Evolutionary conservation across 495 filamentous ascomycete species (phyloP), one percentile per base, ranked within the genome.

Genomic region (Clohesyomyces aquaticus): DNA sequence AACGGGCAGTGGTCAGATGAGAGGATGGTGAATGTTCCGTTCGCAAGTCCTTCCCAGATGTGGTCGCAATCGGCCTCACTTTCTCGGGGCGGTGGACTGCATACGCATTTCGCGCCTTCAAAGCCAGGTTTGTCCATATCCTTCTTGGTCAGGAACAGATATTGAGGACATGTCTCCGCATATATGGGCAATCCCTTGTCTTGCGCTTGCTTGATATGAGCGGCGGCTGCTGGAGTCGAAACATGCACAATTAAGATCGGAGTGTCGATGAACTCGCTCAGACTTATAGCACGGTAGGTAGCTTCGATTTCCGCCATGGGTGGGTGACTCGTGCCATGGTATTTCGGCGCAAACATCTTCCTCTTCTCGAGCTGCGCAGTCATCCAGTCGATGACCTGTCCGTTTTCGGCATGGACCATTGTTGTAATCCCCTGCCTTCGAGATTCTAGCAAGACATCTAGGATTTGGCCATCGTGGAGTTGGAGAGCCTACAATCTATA

Each of bases 121-220:
- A 85, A 85, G 2, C 77, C 80, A 3, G 78, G 77, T 21, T 74
- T 72, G 53, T 79, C 76, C 22, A 85, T 71, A 57, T 77, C 76
- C 42, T 82, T 79, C 4, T 80, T 76, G 3, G 80, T 83, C 1
- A 88, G 76, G 63, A 84, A 83, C n/a, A 87, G 75, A 66, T 88
- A 88, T 57, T 88, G 84, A 6, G 85, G 85, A 67, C 84, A 87
- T 10, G 84, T 88, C 72, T 88, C 85, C 14, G 82, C 85, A 67
- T 85, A 81, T 3, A 88, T 75, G 0, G 84, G 84, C 22, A 85
- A 76, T 0, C 81, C 76, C 41, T 72, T 66, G 1, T 79, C 83
- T 64, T 88, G 84, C 3, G 85, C 85, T 10, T 73, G 61, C 21
- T 81, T 77, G 66, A 88, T 83, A 55, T 80, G 77, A n/a, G 63